Percentiles rank a stretch among this genome's conserved stretches.
Conservation (phyloP, 371 early-diverging fungal genomes). For the Mucor sp. region DNA sequence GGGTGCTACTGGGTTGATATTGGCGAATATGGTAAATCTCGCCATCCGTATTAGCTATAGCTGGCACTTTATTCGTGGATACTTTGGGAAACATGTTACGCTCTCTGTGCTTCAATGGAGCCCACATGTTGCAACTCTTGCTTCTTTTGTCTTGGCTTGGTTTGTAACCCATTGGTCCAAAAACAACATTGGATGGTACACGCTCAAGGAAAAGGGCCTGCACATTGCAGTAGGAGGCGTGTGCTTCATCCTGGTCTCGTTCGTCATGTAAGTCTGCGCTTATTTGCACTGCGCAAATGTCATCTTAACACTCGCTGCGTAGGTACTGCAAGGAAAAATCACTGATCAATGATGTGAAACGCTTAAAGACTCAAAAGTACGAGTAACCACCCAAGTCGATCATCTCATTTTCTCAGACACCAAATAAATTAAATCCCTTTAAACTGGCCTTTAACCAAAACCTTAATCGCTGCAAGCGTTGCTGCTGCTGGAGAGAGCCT, state of each 20-base stretch:
- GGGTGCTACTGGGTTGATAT: conserved; percentile 81
- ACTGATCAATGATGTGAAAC: conserved; percentile 27
- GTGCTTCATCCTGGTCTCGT: conserved; percentile 35
- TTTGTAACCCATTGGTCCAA: conserved; percentile 59
- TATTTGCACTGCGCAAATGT: background rate
- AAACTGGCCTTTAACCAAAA: background rate
- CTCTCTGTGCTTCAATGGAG: conserved; percentile 39
- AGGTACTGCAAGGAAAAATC: conserved; percentile 35
- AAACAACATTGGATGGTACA: conserved; percentile 59
- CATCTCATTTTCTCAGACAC: conserved; percentile 1
- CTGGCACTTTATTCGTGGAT: conserved; percentile 62
- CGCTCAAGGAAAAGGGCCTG: conserved; percentile 48
- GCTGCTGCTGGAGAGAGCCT: too few relatives aligned
- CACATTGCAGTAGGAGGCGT: conserved; percentile 64
- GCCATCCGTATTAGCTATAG: conserved; percentile 77
- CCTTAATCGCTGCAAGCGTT: background rate
- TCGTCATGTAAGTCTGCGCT: conserved; percentile 43
- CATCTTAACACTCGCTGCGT: background rate
- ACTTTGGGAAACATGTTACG: conserved; percentile 35
- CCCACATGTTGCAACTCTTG: conserved; percentile 40
- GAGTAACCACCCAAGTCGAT: conserved; percentile 10
- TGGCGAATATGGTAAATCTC: conserved; percentile 89
- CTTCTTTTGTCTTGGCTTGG: conserved; percentile 58
- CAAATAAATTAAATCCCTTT: background rate
- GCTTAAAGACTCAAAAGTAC: conserved; percentile 15